Evolutionary conservation across 768 basidiomycete genomes (phyloP), one percentile per base, ranked within the genome.

Genomic region (Coprinopsis marcescibilis): DNA sequence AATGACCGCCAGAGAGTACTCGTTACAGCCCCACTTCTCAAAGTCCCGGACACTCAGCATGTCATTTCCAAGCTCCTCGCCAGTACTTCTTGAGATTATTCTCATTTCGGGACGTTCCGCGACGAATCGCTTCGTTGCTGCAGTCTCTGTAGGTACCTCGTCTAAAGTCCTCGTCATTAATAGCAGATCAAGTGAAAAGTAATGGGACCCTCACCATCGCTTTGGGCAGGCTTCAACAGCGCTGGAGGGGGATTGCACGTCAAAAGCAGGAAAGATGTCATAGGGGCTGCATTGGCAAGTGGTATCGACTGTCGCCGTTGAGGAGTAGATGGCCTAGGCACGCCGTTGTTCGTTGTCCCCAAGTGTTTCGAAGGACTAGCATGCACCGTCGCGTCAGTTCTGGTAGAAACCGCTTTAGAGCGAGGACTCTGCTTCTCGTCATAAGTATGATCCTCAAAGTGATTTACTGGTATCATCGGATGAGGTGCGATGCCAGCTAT

Each of bases 81-180:
- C 94, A 1, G 76, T 75, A n/a, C 32, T 49, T 20, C 84, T 83
- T 1, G 89, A 87, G 52, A 99, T 85, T 55, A 99, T 88, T 11
- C 91, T 81, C 40, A 99, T 74, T 64, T 98, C 95, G 5, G 96
- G 96, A n/a, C 89, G 84, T 52, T 90, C 86, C 0, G 93, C 89
- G 5, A 21, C 10, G 6, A 7, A 12, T 12, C 48, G 39, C 24
- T 41, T 49, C 21, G 21, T 26, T n/a, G 30, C 19, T 10, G 17
- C 33, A 5, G 15, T 11, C 11, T 47, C 48, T 13, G 40, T 38
- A 6, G 40, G 39, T 10, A 27, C 11, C 1, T 48, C 47, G 24
- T 36, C 35, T 27, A 23, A 17, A 27, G 13, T 25, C 7, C 29
- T 15, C 24, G 20, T 32, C 34, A 25, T 2, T 19, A 3, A 5